phyloP scores from a whole-genome alignment of 2,329 filamentous ascomycete species.

The Ophiostoma sp. region DNA sequence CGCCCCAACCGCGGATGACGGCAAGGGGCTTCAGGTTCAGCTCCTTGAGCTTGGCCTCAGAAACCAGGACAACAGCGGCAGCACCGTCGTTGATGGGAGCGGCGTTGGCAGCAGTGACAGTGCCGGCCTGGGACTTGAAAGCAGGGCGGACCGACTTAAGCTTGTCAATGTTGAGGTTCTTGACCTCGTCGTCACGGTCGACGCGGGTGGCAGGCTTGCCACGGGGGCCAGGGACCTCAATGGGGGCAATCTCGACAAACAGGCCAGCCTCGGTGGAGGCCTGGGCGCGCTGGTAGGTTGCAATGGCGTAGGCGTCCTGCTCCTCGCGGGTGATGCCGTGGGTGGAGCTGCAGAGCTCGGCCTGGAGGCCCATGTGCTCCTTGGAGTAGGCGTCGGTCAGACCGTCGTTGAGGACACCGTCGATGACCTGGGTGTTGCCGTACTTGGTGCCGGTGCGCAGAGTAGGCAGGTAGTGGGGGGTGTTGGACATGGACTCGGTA shows the following conservation, averaged over 20 bases:
- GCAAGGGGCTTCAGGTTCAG: slow-evolving; percentile 86
- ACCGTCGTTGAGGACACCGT: slow-evolving; percentile 90
- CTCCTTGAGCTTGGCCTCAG: slow-evolving; percentile 88
- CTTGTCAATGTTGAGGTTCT: slow-evolving; percentile 84
- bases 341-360: slow-evolving; percentile 84
- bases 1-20: slow-evolving; percentile 96
- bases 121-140: slow-evolving; percentile 74
- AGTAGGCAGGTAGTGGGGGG: slow-evolving; percentile 88
- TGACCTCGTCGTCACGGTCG: slow-evolving; percentile 88
- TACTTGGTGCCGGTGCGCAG: slow-evolving; percentile 88
- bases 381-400: slow-evolving; percentile 87
- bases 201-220: slow-evolving; percentile 81
- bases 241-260: slow-evolving; percentile 85
- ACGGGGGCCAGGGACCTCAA: slow-evolving; percentile 80
- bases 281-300: slow-evolving; percentile 89
- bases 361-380: slow-evolving; percentile 93
- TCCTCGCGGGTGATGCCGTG: slow-evolving; percentile 74
- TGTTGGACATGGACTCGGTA: slow-evolving; percentile 97
- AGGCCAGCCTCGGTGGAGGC: slow-evolving; percentile 73
- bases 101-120: slow-evolving; percentile 92
- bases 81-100: slow-evolving; percentile 95
- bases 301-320: slow-evolving; percentile 95
- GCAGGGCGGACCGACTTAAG: slow-evolving; percentile 78
- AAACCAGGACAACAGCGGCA: slow-evolving; percentile 86
- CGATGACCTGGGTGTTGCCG: slow-evolving; percentile 80